These are phyloP conservation scores for Cladosporium sp. DNA, from an alignment of 2,329 filamentous ascomycete species.

Conservation along the genomic window DNA sequence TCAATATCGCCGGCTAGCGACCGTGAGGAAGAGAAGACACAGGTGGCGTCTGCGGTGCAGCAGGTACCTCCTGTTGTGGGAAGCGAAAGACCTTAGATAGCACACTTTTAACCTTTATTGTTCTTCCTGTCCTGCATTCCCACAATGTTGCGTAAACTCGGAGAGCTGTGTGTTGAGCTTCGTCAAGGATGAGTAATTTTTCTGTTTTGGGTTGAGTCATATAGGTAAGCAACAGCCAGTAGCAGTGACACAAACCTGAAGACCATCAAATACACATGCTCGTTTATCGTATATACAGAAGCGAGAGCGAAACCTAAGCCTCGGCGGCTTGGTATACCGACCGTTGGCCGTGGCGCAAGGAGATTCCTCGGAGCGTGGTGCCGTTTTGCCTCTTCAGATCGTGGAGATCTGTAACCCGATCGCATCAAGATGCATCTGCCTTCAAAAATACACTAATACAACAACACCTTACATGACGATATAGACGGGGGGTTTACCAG, in stretches of 20 bases:
- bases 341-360: background rate
- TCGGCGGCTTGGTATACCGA: slow-evolving; percentile 9
- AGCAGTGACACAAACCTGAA: background rate
- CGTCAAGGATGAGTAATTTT: too few species aligned
- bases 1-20: background rate
- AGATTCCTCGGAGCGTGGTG: background rate
- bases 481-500: too few species aligned
- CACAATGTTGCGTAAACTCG: background rate
- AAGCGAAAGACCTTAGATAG: background rate
- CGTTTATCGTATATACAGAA: slow-evolving; percentile 74
- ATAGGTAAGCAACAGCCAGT: too few species aligned
- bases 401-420: background rate
- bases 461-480: too few species aligned
- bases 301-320: background rate
- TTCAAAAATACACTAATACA: too few species aligned
- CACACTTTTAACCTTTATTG: too few species aligned
- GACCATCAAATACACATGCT: slow-evolving; percentile 21
- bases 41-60: slow-evolving; percentile 44
- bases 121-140: background rate
- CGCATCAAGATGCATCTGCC: background rate
- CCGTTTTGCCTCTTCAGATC: background rate
- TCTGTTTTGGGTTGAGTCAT: too few species aligned
- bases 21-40: background rate
- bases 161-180: background rate
- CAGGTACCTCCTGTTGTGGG: background rate